A percentile compares a stretch with the other conserved stretches of the same genome.
phyloP scores from a whole-genome alignment of 768 basidiomycete genomes.

The Tulasnella sp. region DNA sequence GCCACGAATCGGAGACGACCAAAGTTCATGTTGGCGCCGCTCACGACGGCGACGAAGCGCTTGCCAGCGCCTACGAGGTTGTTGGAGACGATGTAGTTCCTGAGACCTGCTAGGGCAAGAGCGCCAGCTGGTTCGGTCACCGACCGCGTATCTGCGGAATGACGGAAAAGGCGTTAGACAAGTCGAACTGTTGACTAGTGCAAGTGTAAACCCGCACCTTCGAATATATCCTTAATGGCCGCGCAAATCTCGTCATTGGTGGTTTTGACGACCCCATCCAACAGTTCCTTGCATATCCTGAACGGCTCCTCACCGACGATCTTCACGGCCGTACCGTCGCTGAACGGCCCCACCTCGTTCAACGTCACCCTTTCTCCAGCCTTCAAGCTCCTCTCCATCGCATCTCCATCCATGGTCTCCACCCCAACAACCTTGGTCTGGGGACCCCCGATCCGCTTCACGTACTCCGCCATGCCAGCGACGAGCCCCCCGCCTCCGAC shows the following conservation, averaged over 20 bases:
- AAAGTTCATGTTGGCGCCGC: slow-evolving; percentile 99
- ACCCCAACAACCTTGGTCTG: slow-evolving; percentile 72
- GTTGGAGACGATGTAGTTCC: slow-evolving; percentile 73
- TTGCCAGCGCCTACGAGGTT: slow-evolving; percentile 72
- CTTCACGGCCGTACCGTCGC: slow-evolving; percentile 94
- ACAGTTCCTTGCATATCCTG: slow-evolving; percentile 72
- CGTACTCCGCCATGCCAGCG: slow-evolving; percentile 82
- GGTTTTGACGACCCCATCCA: slow-evolving; percentile 75
- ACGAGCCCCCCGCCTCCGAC: slow-evolving; percentile 91
- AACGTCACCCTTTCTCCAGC: slow-evolving; percentile 75
- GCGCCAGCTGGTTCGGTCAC: slow-evolving; percentile 96
- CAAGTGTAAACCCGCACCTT: slow-evolving; percentile 43
- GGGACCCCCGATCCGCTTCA: slow-evolving; percentile 85
- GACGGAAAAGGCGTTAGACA: neutral
- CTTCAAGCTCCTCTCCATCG: slow-evolving; percentile 74
- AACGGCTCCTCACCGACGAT: slow-evolving; percentile 93
- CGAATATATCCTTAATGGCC: slow-evolving; percentile 97
- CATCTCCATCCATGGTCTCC: slow-evolving; percentile 94
- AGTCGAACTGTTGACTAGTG: neutral
- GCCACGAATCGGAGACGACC: slow-evolving; percentile 82
- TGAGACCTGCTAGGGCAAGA: slow-evolving; percentile 81
- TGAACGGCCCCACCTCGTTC: slow-evolving; percentile 88
- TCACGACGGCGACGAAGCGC: slow-evolving; percentile 82
- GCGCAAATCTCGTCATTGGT: slow-evolving; percentile 97
- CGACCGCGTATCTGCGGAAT: slow-evolving; percentile 70